phyloP scores from a whole-genome alignment of 768 basidiomycete species.

The Rhodotorula paludigena region DNA sequence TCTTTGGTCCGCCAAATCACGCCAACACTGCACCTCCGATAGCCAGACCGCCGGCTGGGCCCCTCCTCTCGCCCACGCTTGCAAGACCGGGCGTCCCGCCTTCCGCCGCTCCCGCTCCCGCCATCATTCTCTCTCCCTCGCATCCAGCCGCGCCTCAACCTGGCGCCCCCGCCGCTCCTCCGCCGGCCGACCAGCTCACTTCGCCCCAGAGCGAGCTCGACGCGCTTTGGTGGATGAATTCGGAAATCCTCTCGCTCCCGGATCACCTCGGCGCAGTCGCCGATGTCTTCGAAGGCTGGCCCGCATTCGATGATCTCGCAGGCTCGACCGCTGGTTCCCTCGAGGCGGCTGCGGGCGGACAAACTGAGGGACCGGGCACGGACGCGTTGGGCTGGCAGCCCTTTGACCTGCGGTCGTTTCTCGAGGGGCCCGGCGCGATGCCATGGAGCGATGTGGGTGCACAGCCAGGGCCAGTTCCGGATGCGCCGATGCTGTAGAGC shows the following conservation, averaged over 20 bases:
- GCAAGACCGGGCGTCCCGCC: no score
- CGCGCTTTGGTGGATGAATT: slow-evolving; percentile 23
- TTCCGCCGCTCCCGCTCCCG: no score
- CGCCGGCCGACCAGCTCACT: background rate
- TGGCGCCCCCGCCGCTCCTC: no score
- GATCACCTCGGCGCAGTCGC: slow-evolving; percentile 13
- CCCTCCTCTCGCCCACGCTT: no score
- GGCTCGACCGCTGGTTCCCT: background rate
- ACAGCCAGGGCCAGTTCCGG: background rate
- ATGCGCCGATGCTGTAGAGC: no score
- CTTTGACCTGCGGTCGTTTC: background rate
- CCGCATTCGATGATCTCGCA: background rate
- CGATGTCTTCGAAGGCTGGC: slow-evolving; percentile 14
- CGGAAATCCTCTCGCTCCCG: slow-evolving; percentile 16
- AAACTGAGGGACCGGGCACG: background rate
- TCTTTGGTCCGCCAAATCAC: slow-evolving; percentile 27
- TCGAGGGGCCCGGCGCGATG: background rate
- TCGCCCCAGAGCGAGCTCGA: background rate
- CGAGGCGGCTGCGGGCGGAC: background rate
- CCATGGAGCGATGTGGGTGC: no score
- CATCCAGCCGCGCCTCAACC: no score
- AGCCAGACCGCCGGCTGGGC: no score
- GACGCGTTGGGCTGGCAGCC: no score
- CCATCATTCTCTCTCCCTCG: background rate
- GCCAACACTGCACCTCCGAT: background rate